Base-by-base conservation (phyloP, 768 basidiomycete species). In the Leccinum incarnatum region DNA sequence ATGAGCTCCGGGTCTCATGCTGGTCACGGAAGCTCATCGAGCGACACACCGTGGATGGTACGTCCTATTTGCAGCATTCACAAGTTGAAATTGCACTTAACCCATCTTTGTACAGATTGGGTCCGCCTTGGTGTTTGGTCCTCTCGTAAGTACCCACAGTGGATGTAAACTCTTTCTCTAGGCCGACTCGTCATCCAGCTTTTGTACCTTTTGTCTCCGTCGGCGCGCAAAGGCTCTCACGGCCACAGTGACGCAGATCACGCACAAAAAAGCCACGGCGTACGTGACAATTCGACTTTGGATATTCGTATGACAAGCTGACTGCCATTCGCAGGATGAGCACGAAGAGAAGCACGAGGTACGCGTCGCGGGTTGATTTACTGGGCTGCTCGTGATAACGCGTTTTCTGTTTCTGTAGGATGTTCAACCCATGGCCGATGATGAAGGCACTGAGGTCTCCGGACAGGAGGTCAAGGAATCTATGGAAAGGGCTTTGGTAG, bases 401-500 rank as follows among this genome's bases (percentile, higher is more conserved):
- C 54, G 45, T 21, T 9, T 40, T 40, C 30, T 48, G 58, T 61
- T 52, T 30, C 42, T 53, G 36, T 58, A 69, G 53, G 57, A 57
- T 34, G 55, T 25, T 11, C 50, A 53, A 15, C 59, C 69, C 30
- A 56, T 68, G 51, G 53, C 56, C 2, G 74, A 74, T 53, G 73
- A 73, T 23, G 73, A 74, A 51, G 73, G 71, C 12, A 71, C 71
- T 2, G 58, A 54, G 40, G 64, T 70, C 34, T 64, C 73, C 51
- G 58, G 53, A 42, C 63, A 72, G 45, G 73, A 73, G 25, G 58
- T 75, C 51, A 67, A 72, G 48, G 69, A 73, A 34, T 74, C 74
- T 23, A 62, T 69, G 25, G 62, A 66, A 58, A 62, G 57, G 45
- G 68, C 65, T 11, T 59, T 62, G 6, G 72, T 74, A 36, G 55